Percentiles rank a stretch among this genome's conserved stretches.
Conservation (phyloP, 768 basidiomycete genomes). For the Naematelia aurantialba region DNA sequence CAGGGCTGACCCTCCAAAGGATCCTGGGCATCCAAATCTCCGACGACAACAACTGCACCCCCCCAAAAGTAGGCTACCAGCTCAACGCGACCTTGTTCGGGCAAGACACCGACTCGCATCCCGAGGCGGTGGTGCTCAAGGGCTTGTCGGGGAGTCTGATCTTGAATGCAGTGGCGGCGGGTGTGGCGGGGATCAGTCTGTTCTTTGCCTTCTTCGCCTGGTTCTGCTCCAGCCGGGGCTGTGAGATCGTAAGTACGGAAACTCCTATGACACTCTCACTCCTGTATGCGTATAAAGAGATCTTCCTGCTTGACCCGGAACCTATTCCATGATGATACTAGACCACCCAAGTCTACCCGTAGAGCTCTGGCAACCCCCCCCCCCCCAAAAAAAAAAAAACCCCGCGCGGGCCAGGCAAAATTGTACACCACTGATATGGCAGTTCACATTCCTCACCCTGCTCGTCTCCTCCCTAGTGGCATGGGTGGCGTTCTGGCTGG, state of each 20-base stretch:
- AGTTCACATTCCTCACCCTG: conserved; percentile 37
- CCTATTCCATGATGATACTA: no score
- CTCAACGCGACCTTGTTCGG: conserved; percentile 59
- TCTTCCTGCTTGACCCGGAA: no score
- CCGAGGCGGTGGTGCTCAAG: conserved; percentile 15
- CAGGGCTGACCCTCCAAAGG: conserved; percentile 45
- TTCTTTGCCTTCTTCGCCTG: conserved; percentile 41
- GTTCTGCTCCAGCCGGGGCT: conserved; percentile 27
- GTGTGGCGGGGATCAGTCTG: conserved; percentile 34
- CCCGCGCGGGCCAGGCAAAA: no score
- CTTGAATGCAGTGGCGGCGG: conserved; percentile 37
- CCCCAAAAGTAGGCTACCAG: conserved; percentile 66
- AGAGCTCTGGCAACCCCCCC: no score
- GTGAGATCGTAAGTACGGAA: conserved; percentile 43
- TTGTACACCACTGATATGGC: background rate
- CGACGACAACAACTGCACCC: conserved; percentile 57
- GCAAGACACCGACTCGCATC: conserved; percentile 48
- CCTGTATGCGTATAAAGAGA: no score
- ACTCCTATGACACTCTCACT: background rate
- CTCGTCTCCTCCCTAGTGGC: conserved; percentile 21
- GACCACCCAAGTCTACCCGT: no score
- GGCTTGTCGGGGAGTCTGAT: conserved; percentile 29
- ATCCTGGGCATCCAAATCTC: conserved; percentile 53
- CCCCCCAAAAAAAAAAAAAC: no score
- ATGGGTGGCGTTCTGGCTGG: conserved; percentile 36